phyloP scores from a whole-genome alignment of 1,139 yeast genomes.

The Candida frijolesensis region DNA sequence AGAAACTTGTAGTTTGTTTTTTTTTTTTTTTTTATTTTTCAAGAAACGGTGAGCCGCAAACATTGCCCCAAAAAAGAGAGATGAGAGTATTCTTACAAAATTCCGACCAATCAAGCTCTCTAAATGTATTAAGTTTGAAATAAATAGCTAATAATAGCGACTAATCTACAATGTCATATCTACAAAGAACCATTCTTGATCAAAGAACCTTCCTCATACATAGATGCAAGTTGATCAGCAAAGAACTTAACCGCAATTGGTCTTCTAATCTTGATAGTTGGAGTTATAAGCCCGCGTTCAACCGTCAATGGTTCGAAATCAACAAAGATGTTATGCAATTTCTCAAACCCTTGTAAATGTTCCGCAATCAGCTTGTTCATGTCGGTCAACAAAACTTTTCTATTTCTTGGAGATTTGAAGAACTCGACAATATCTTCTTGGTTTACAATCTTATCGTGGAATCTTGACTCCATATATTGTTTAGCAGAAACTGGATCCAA shows the following conservation, averaged over 20 bases:
- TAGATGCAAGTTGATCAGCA: conserved; percentile 43
- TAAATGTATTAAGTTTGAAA: too few species aligned
- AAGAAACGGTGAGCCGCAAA: too few species aligned
- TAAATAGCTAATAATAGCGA: background rate
- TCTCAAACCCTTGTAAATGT: conserved; percentile 56
- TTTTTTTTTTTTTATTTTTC: background rate
- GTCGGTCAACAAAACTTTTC: conserved; percentile 27
- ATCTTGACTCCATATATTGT: conserved; percentile 20
- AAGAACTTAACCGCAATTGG: conserved; percentile 57
- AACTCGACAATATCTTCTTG: conserved; percentile 29
- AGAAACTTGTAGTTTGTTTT: background rate
- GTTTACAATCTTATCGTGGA: conserved; percentile 19
- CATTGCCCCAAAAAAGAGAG: too few species aligned
- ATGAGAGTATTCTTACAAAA: too few species aligned
- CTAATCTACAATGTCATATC: background rate
- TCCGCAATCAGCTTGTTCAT: conserved; percentile 27
- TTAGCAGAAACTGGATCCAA: conserved; percentile 33
- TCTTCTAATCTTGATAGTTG: conserved; percentile 75
- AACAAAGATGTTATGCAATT: conserved; percentile 59
- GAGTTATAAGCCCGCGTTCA: conserved; percentile 68
- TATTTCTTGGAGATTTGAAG: conserved; percentile 32
- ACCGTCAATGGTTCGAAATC: conserved; percentile 68
- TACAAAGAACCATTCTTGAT: conserved; percentile 12
- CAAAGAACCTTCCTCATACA: conserved; percentile 62
- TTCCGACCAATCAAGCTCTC: too few species aligned